Evolutionary conservation across 164 flowering plant genomes (phyloP), one percentile per base, ranked within the genome.

Genomic region (Pachysandra terminalis): DNA sequence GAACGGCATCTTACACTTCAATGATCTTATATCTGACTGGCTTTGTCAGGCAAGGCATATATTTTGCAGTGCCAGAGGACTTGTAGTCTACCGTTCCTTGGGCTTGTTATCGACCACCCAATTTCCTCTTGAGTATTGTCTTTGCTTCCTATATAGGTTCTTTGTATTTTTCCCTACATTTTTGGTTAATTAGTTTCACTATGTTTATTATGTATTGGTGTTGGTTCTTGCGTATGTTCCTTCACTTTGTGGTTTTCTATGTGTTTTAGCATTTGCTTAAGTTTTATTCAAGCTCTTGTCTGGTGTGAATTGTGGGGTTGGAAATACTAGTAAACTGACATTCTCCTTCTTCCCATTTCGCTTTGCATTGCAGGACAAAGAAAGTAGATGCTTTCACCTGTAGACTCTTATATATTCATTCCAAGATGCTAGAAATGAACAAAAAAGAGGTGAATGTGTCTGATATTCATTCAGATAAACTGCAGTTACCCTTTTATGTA

Each of bases 351-450:
- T 71, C 52, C 19, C 19, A 3, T 49, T 28, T 61, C 16, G 41
- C 40, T 40, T 70, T 49, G 49, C 53, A 45, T 60, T 86, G 84
- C 86, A 92, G 99, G 80, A 92, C 98, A 0, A 92, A 83, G 75
- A 89, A 86, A 73, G 98, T 79, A 56, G 99, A 95, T 82, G 75
- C 73, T 68, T 92, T 92, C 78, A 95, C 98, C 19, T 64, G 87
- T 32, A 81, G 96, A 75, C 90, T 95, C 51, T 67, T 95, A 64
- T 97, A 95, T 74, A 95, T 95, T 70, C 97, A 95, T 84, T 81
- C 87, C 57, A 86, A 84, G 86, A 87, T 91, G 91, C 80, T 88
- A 61, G 85, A 90, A 70, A 80, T 79, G 45, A 84, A 86, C 72
- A 90, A 86, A 79, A 86, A 80, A 71, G 98, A 92, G 93, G 99